Base-by-base conservation (phyloP, 352 stramenopile genomes). In the Globisporangium nodosum region DNA sequence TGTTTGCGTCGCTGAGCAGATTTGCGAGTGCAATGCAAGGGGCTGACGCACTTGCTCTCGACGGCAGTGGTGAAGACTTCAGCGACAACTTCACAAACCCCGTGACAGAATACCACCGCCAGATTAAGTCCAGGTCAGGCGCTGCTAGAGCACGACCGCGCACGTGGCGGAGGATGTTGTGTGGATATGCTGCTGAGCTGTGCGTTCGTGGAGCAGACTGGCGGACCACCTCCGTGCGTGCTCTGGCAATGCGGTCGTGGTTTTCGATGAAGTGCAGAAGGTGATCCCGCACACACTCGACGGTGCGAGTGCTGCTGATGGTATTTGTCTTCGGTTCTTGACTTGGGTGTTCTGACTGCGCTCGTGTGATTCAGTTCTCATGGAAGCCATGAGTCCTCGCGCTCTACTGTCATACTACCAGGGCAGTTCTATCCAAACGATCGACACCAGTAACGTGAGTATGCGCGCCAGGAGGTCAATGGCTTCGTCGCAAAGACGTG, bases 191-290 rank as follows among this genome's bases (percentile, higher is more conserved):
- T 40, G 47, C 15, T 52, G 24, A 18, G 15, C 48, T 40, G 6
- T 21, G 20, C 13, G 43, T 69, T n/a, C n/a, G n/a, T n/a, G n/a
- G n/a, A n/a, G 51, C 40, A 92, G 81, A 70, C 65, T 96, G 18
- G 82, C 77, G 11, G 79, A 94, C 33, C 85, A 95, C 57, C 70
- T 97, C 45, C 68, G 83, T 24, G 64, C 78, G 37, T 96, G 87
- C 65, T 87, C 72, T 20, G 89, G 89, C 21, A 92, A 96, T 62
- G 87, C 86, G 3, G 78, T 97, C 11, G 81, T 97, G 27, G 70
- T 97, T 33, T 96, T 97, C 51, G 89, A 97, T 57, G 89, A 97
- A 76, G 81, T 97, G 30, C 88, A 97, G 57, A 97, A 96, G 63
- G 85, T 94, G 56, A 88, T 96, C 52, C 88, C 88, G 11, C 85